Evolutionary conservation across 352 stramenopile genomes (phyloP), one percentile per base, ranked within the genome.

Genomic region (Globisporangium emineosum): DNA sequence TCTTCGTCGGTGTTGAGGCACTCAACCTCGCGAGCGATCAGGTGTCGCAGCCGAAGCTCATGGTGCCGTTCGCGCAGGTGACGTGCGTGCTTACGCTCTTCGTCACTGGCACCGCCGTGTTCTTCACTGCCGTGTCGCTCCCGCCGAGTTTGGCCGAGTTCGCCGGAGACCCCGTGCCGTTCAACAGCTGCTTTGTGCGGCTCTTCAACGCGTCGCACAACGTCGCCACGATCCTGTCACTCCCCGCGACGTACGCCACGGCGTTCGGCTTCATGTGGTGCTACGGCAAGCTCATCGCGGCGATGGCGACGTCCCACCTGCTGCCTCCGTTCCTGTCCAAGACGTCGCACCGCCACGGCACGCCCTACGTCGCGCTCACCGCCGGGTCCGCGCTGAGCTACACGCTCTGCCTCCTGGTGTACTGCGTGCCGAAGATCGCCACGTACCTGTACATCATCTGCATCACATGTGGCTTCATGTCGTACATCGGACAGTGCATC

Each of bases 201-300:
- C 32, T 84, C 8, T 76, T 85, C 12, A 5, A 35, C 2, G 5
- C 15, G 0, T 57, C 51, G 15, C 23, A 33, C 21, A 30, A 60
- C 2, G 8, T 49, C 3, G 74, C 76, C 1, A 83, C 67, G 5
- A 30, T 83, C 29, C 25, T 85, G 1, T 86, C 76, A 19, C 37
- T 85, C 1, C 76, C 76, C 4, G 78, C 76, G 2, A 88, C 76
- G 1, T 88, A 80, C 62, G 74, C 74, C 2, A 87, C 73, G 3
- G 75, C 73, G 5, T 83, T 77, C 52, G 77, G 75, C 0, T 86
- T 86, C 49, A 81, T 87, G 60, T 84, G 77, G 67, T 81, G 71
- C 33, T 86, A 84, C 57, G 76, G 76, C 1, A 83, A 83, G 49
- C 65, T 88, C 5, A 78, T 88, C 10, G 52, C 69, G 1, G 67